phyloP scores from a whole-genome alignment of 768 basidiomycete genomes.

The Agrocybe praecox region DNA sequence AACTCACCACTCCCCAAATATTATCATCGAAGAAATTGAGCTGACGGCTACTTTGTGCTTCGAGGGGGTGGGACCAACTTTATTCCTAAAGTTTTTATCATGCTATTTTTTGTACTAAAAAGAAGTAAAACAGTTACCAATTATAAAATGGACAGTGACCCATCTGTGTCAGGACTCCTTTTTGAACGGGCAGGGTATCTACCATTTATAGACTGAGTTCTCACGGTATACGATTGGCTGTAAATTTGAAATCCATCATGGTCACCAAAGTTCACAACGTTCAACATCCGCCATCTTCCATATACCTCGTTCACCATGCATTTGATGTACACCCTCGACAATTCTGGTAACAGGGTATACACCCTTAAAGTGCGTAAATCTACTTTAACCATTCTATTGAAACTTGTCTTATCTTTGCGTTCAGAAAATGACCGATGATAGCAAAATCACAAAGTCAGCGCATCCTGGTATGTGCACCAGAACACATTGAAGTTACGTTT shows the following conservation, averaged over 20 bases:
- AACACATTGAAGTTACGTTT: conserved; percentile 3
- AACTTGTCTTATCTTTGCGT: not conserved
- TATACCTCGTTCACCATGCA: conserved; percentile 63
- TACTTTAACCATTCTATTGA: not conserved
- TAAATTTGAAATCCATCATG: conserved; percentile 9
- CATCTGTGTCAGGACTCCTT: too few species aligned
- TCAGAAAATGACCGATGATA: conserved; percentile 84
- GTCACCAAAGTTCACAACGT: not conserved
- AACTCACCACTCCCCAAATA: too few species aligned
- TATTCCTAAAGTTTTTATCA: too few species aligned
- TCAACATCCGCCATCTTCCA: not conserved
- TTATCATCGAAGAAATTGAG: too few species aligned
- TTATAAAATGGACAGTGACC: too few species aligned
- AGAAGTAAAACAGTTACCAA: too few species aligned
- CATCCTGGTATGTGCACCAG: conserved; percentile 77
- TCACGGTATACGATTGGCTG: conserved; percentile 6
- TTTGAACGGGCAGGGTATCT: not conserved
- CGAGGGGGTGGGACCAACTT: too few species aligned
- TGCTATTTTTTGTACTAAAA: too few species aligned
- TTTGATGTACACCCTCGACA: conserved; percentile 92
- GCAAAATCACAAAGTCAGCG: conserved; percentile 91
- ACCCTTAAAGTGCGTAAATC: conserved; percentile 77
- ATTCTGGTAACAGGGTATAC: conserved; percentile 79
- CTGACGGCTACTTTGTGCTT: too few species aligned
- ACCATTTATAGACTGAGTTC: not conserved